A percentile compares a stretch with the other conserved stretches of the same genome.
phyloP scores from a whole-genome alignment of 352 stramenopile genomes.

The Pythium vanterpoolii region DNA sequence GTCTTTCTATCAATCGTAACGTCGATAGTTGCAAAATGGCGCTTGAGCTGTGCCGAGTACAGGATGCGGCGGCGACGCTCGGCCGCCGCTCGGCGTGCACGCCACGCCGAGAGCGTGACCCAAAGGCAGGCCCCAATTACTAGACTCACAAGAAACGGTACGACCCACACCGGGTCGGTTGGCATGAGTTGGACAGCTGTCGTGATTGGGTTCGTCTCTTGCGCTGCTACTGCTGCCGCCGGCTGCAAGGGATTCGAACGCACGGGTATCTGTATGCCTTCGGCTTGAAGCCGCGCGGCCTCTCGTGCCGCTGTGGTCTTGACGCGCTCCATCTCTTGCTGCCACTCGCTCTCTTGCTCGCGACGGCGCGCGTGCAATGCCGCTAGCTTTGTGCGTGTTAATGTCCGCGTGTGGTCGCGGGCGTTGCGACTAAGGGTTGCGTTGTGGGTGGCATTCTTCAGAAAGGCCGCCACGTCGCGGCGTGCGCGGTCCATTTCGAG shows the following conservation, averaged over 20 bases:
- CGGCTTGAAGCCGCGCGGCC: neutral
- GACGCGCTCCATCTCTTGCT: neutral
- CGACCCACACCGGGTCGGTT: neutral
- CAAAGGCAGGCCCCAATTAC: constrained; percentile 4
- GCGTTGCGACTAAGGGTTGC: neutral
- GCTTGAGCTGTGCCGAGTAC: constrained; percentile 11
- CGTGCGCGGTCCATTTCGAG: constrained; percentile 25
- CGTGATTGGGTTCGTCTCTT: neutral
- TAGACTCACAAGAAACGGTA: constrained; percentile 3
- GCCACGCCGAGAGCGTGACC: neutral
- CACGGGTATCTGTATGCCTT: neutral
- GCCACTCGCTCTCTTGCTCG: neutral
- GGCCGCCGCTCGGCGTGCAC: neutral
- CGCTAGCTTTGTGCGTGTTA: neutral
- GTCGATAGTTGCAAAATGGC: neutral
- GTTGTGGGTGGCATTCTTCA: constrained; percentile 19
- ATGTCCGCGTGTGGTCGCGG: neutral
- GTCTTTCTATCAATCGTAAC: neutral
- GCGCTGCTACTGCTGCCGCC: neutral
- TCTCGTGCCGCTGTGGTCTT: neutral
- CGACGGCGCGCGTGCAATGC: neutral
- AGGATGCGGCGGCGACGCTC: constrained; percentile 6
- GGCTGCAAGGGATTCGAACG: neutral
- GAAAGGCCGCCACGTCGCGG: constrained; percentile 11
- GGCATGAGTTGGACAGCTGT: no score